Conservation (phyloP, 768 basidiomycete genomes). For the Tricholoma bakamatsutake region DNA sequence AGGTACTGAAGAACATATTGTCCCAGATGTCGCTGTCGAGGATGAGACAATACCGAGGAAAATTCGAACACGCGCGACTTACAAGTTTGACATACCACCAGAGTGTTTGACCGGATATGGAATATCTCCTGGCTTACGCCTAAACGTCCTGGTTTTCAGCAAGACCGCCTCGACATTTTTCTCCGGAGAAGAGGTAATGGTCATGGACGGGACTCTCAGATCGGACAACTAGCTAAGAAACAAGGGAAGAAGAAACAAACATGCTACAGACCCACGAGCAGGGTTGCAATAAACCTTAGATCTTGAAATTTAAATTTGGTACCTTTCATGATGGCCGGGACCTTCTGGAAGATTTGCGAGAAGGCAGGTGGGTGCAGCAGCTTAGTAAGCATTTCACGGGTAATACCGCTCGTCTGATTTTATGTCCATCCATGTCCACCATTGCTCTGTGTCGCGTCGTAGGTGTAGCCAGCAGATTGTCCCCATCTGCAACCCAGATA, state of each 20-base stretch:
- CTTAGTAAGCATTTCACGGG: neutral
- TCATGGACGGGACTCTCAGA: constrained; percentile 13
- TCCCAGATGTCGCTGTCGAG: constrained; percentile 62
- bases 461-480: constrained; percentile 19
- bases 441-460: constrained; percentile 34
- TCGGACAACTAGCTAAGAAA: constrained; percentile 10
- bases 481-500: constrained; percentile 6
- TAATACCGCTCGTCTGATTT: too few relatives aligned
- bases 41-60: neutral
- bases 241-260: constrained; percentile 10
- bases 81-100: constrained; percentile 50
- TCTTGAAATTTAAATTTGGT: constrained; percentile 16
- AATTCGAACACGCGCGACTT: constrained; percentile 17
- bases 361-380: too few relatives aligned
- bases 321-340: constrained; percentile 22
- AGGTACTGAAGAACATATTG: constrained; percentile 53
- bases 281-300: constrained; percentile 11
- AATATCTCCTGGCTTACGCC: constrained; percentile 43
- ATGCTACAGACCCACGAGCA: constrained; percentile 3
- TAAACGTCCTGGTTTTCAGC: constrained; percentile 31
- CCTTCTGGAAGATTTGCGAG: constrained; percentile 6
- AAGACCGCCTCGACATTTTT: constrained; percentile 44
- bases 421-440: too few relatives aligned
- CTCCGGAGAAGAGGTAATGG: constrained; percentile 18
- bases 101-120: constrained; percentile 52